Conservation (phyloP, 768 basidiomycete species). For the Podaxis sp. region DNA sequence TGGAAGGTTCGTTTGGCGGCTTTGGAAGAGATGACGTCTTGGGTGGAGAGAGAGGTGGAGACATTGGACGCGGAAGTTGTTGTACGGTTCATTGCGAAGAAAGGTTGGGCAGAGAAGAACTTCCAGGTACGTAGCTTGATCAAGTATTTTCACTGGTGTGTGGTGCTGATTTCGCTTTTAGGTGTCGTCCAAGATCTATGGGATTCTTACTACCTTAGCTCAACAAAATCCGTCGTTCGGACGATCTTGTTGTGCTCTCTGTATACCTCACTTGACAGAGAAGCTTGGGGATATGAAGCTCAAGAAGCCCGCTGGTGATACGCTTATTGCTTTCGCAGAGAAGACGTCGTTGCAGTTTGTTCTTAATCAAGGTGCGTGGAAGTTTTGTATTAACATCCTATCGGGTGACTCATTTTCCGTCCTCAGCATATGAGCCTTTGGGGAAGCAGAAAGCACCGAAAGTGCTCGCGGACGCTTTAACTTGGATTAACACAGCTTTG, state of each 20-base stretch:
- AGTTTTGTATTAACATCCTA: neutral
- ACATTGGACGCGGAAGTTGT: slow-evolving; percentile 85
- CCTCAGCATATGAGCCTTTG: slow-evolving; percentile 86
- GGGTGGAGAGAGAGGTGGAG: slow-evolving; percentile 71
- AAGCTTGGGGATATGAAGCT: slow-evolving; percentile 96
- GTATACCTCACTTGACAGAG: slow-evolving; percentile 80
- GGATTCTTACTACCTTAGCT: slow-evolving; percentile 69
- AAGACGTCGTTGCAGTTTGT: slow-evolving; percentile 95
- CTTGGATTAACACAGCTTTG: slow-evolving; percentile 85
- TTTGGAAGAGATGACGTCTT: slow-evolving; percentile 79
- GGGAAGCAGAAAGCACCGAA: slow-evolving; percentile 97
- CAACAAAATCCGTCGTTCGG: slow-evolving; percentile 82
- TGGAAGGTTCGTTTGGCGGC: slow-evolving; percentile 93
- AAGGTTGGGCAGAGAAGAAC: slow-evolving; percentile 98
- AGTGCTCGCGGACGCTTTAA: slow-evolving; percentile 86
- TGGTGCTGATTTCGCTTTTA: slow-evolving; percentile 28
- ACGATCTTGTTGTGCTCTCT: slow-evolving; percentile 79
- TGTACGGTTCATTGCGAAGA: slow-evolving; percentile 84
- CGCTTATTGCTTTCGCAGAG: slow-evolving; percentile 81
- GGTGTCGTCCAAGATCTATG: slow-evolving; percentile 92
- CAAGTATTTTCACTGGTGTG: neutral
- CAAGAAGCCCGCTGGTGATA: slow-evolving; percentile 94
- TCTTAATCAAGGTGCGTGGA: slow-evolving; percentile 74
- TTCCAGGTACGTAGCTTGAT: slow-evolving; percentile 70
- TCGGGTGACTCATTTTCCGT: slow-evolving; percentile 10